Base-by-base conservation (phyloP, 1,284 basidiomycete species). In the Ceratobasidium sp. region DNA sequence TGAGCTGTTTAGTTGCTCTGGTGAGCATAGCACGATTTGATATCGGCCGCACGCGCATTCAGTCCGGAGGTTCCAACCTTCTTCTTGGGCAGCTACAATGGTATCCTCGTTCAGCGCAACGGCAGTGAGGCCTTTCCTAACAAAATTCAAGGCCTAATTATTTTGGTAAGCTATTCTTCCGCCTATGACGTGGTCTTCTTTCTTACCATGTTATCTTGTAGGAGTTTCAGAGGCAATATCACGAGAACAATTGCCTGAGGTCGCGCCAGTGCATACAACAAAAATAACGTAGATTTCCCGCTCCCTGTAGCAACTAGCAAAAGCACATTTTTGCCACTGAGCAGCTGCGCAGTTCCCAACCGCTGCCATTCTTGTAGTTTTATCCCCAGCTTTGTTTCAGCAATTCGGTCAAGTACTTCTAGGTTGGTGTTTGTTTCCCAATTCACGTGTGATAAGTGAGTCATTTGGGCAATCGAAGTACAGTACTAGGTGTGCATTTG, bases 161-260 rank as follows among this genome's bases (percentile, higher is more conserved):
- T 14, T n/a, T 35, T 9, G n/a, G 18, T 32, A 23, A 5, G 26
- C 32, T 54, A 11, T 8, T n/a, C 23, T 21, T 50, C 11, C 47
- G 16, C 47, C n/a, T 21, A 21, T 21, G 16, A 50, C 30, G 13
- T 13, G 8, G 2, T 8, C 18, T n/a, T 7, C 16, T 35, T 28
- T 7, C 59, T 47, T 62, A 62, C 59, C 59, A 62, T 62, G 26
- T 62, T 47, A 26, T 26, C 26, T 32, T 62, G 21, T 6, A 62
- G 44, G 1, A 62, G 59, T 47, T 62, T 62, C 21, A 47, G 23
- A 1, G 59, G 59, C 4, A 41, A 62, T 1, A 62, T 47, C 5
- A 62, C 59, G 6, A 62, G 41, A 8, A 47, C 59, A 28, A 30
- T 11, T 2, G 28, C 21, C 18, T 47, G 2, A 21, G 23, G 59